phyloP scores from a whole-genome alignment of 2,329 filamentous ascomycete species.

The Xylaria hypoxylon region DNA sequence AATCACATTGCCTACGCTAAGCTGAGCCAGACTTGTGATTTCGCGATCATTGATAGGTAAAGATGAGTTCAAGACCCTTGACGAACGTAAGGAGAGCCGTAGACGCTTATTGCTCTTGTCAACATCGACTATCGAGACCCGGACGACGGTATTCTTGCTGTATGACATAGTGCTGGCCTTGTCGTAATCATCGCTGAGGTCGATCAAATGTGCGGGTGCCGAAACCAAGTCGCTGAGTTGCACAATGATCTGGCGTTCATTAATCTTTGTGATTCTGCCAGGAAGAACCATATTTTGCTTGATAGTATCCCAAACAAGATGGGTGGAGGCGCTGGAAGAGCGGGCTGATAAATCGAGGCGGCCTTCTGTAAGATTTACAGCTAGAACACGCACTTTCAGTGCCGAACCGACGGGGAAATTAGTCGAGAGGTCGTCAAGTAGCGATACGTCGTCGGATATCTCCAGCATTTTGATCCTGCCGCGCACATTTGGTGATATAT shows the following conservation, averaged over 20 bases:
- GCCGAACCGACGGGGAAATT: slow-evolving; percentile 94
- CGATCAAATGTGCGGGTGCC: slow-evolving; percentile 83
- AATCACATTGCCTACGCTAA: slow-evolving; percentile 81
- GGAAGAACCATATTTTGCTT: slow-evolving; percentile 84
- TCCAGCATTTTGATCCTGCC: slow-evolving; percentile 86
- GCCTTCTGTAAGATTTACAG: slow-evolving; percentile 77
- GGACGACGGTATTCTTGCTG: slow-evolving; percentile 86
- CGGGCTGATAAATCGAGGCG: slow-evolving; percentile 87
- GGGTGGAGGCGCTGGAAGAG: slow-evolving; percentile 66
- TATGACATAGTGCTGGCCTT: slow-evolving; percentile 80
- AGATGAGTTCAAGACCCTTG: slow-evolving; percentile 88
- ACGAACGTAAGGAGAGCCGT: slow-evolving; percentile 84
- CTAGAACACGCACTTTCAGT: slow-evolving; percentile 80
- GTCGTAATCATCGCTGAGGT: slow-evolving; percentile 87
- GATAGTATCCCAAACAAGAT: slow-evolving; percentile 76
- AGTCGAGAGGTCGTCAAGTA: slow-evolving; percentile 77
- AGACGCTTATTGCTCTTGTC: slow-evolving; percentile 88
- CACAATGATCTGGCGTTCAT: slow-evolving; percentile 84
- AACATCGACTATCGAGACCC: slow-evolving; percentile 84
- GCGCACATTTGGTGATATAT: slow-evolving; percentile 86
- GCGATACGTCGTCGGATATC: slow-evolving; percentile 85
- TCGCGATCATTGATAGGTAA: slow-evolving; percentile 84
- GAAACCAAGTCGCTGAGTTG: slow-evolving; percentile 85
- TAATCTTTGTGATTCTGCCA: slow-evolving; percentile 85
- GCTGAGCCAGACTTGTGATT: slow-evolving; percentile 75